Evolutionary conservation across 106 monocot species (phyloP), one percentile per base, ranked within the genome.

Genomic region (Dendrobium chrysotoxum): DNA sequence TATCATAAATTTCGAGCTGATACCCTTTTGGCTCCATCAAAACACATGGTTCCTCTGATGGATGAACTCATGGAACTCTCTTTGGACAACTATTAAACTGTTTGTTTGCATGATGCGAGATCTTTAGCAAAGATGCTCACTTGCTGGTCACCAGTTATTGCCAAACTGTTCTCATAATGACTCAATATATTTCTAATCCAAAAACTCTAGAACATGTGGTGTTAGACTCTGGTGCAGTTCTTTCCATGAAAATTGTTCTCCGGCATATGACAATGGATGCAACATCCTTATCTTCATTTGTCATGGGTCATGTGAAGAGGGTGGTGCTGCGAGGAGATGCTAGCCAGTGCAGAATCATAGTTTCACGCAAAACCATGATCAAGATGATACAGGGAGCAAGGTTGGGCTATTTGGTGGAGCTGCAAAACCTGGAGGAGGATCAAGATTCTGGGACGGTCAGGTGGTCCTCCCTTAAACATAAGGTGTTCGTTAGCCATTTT

Each of bases 21-120:
- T 87, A 77, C 28, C 46, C 80, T 80, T 53, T 77, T 95, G 72
- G 88, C 83, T 82, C 95, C 93, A 73, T 88, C 98, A 42, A 85
- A 86, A 40, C 80, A 80, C 30, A 79, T 89, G 31, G 77, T 88
- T 81, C 82, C 80, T 88, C 85, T 99, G 70, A 67, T 90, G 83
- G 91, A 99, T 28, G 95, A 99, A 82, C 93, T 95, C 81, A 61
- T 95, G 31, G 82, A 86, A 80, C 95, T 99, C 38, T 90, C 93
- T 75, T 78, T 99, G 83, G 95, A 99, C 83, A 95, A 86, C 79
- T 99, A 99, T 82, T 95, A 95, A 86, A 88, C 93, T 66, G 93
- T 99, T 76, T 95, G 95, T 61, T 84, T 58, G 73, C 82, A 83
- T 89, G 93, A 93, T 81, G 89, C 79, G 75, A 87, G 85, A 78